Base-by-base conservation (phyloP, 495 filamentous ascomycete genomes). In the Hamigera avellanea region DNA sequence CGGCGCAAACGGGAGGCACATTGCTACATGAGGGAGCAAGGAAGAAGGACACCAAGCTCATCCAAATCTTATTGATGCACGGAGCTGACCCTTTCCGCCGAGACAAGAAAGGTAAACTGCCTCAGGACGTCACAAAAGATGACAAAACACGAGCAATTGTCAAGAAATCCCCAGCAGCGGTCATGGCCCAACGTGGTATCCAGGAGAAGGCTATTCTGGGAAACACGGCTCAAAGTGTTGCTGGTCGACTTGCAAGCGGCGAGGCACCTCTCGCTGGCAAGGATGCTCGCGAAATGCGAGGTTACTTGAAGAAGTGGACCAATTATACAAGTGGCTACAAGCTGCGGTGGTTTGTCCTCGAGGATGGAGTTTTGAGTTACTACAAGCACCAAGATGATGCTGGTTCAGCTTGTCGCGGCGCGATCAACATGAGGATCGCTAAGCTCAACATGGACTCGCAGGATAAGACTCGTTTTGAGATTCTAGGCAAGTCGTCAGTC, bases 251-350 rank as follows among this genome's bases (percentile, higher is more conserved):
- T 0, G 61, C 55, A 3, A 53, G 68, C 19, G 70, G 74, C 13
- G 83, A 93, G 43, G 66, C 69, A 18, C 56, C 66, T 7, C 61
- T 86, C 37, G 79, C 78, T 29, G 77, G 80, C 6, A 91, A 88
- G 44, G 91, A 98, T 42, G 77, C 80, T 8, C 75, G 87, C 30
- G 91, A 96, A 56, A 95, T 96, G 86, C 94, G 88, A 61, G 91
- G 91, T 7, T 98, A 96, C 54, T 65, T 98, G 39, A 95, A 95
- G 57, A 98, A 98, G 52, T 98, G 91, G 91, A 96, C 91, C 14
- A 98, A 98, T 49, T 98, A 98, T 55, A 86, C 88, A 7, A 85
- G 78, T 49, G 91, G 91, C 3, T 96, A 91, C 62, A 95, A 98
- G 61, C 61, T 98, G 35, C 73, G 91, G 32, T 98, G 89, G 87